Evolutionary conservation across 2,329 filamentous ascomycete genomes (phyloP).

Genomic region (Mycosphaerella arachidis): DNA sequence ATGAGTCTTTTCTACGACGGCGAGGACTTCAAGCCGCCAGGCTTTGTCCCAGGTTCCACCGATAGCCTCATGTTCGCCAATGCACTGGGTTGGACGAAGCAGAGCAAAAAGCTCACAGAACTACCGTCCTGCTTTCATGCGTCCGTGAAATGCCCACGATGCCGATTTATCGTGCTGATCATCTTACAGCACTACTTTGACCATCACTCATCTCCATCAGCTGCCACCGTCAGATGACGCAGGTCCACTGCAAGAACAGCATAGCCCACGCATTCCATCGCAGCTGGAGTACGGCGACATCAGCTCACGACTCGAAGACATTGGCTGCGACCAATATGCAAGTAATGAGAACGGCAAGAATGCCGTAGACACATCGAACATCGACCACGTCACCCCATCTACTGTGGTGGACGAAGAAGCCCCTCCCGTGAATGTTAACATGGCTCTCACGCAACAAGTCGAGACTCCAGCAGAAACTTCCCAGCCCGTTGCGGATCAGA

Average conservation of each 20-base stretch:
- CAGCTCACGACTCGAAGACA: neutral
- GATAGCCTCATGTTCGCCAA: slow-evolving; percentile 35
- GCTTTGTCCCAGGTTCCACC: slow-evolving; percentile 34
- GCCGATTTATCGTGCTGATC: slow-evolving; percentile 5
- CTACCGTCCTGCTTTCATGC: slow-evolving; percentile 39
- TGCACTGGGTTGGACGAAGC: slow-evolving; percentile 37
- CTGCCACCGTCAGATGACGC: neutral
- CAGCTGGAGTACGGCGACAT: slow-evolving; percentile 5
- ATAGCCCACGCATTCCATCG: slow-evolving; percentile 6
- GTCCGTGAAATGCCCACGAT: slow-evolving; percentile 22
- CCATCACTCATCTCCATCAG: slow-evolving; percentile 16
- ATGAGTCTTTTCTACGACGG: slow-evolving; percentile 44
- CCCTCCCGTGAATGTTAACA: too few relatives aligned
- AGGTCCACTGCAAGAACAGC: neutral
- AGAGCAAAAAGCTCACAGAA: slow-evolving; percentile 30
- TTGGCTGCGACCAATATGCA: slow-evolving; percentile 1
- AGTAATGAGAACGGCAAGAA: neutral
- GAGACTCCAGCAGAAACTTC: neutral
- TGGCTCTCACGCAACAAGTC: neutral
- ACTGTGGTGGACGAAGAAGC: neutral
- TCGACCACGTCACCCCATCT: slow-evolving; percentile 5
- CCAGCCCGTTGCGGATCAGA: neutral
- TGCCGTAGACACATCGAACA: slow-evolving; percentile 4
- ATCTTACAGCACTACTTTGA: slow-evolving; percentile 16
- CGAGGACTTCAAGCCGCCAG: slow-evolving; percentile 38